Base-by-base conservation (phyloP, 2,329 filamentous ascomycete species). In the Nothophaeocryptopus gaeumannii region DNA sequence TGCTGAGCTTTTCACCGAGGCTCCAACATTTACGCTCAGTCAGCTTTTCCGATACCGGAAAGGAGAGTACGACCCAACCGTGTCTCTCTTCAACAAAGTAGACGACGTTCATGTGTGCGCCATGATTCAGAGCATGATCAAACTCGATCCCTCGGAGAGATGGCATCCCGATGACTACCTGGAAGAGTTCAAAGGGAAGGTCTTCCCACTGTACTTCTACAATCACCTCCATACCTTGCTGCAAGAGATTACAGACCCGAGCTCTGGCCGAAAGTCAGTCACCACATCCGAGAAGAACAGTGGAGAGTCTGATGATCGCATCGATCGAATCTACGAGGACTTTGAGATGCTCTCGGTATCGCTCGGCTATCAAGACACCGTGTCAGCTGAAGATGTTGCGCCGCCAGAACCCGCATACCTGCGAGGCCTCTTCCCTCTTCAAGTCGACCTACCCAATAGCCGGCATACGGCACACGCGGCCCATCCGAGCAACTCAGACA, bases 331-430 rank as follows among this genome's bases (percentile, higher is more conserved):
- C 1, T 97, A 88, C 64, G 83, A 88, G 60, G 93, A 99, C 65
- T 97, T 96, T 71, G 93, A 99, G 68, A 99, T 97, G 69, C 96
- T 99, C 45, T 90, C 92, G 0, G 95, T 95, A 65, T 95, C 96
- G 50, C 78, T 99, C 1, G 91, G 89, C 11, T 89, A 89, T 53
- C 80, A 82, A 26, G 76, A 83, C 37, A 77, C 77, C 35, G 26
- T 60, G 11, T 39, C 56, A 8, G 42, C 67, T 12, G 65, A 65
- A 34, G 59, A 62, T 3, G 67, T 63, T 45, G 39, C 11, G 7
- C 9, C 65, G 67, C 12, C 64, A 66, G 39, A 45, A 14, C 30
- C 53, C 8, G 14, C 51, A 61, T 29, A 74, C 82, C 8, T 79
- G 77, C 2, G 70, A 83, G 13, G 78, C 2, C 76, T 89, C 15